Percentiles rank a stretch among this genome's conserved stretches.
Conservation (phyloP, 2,329 filamentous ascomycete species). For the Nigrospora sphaerica region DNA sequence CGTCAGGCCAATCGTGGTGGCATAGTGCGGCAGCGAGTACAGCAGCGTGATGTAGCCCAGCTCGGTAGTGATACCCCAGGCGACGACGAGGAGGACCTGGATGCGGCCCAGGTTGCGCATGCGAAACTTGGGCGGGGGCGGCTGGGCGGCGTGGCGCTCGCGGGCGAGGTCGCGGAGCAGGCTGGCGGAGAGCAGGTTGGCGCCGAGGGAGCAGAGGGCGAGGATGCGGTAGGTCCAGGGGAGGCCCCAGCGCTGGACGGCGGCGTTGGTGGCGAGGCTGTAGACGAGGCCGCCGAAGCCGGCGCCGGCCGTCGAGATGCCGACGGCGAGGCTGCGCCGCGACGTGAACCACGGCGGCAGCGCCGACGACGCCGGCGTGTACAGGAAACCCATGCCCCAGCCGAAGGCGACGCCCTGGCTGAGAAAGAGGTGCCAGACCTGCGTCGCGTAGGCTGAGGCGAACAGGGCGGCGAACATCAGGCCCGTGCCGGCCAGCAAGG, state of each 20-base stretch:
- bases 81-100: conserved; percentile 51
- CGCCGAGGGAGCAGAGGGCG: conserved; percentile 42
- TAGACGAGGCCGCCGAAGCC: conserved; percentile 55
- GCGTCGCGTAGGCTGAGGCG: conserved; percentile 40
- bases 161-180: conserved; percentile 49
- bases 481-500: conserved; percentile 44
- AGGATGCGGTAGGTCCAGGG: conserved; percentile 56
- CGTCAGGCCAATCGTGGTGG: conserved; percentile 48
- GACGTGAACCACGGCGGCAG: conserved; percentile 57
- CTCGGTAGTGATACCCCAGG: conserved; percentile 54
- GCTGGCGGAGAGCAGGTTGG: conserved; percentile 45
- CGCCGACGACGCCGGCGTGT: conserved; percentile 47
- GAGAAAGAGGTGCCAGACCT: conserved; percentile 55
- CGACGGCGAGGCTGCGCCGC: conserved; percentile 50
- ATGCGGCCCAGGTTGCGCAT: conserved; percentile 40
- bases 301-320: conserved; percentile 49
- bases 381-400: conserved; percentile 53
- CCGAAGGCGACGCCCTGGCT: conserved; percentile 54
- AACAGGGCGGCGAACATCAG: conserved; percentile 45
- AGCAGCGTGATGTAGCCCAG: conserved; percentile 59
- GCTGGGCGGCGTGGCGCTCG: conserved; percentile 38
- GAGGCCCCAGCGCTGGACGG: conserved; percentile 48
- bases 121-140: conserved; percentile 44
- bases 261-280: conserved; percentile 47
- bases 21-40: conserved; percentile 58